Evolutionary conservation across 2,329 filamentous ascomycete genomes (phyloP), one percentile per base, ranked within the genome.

Genomic region (Xylaria sp.): DNA sequence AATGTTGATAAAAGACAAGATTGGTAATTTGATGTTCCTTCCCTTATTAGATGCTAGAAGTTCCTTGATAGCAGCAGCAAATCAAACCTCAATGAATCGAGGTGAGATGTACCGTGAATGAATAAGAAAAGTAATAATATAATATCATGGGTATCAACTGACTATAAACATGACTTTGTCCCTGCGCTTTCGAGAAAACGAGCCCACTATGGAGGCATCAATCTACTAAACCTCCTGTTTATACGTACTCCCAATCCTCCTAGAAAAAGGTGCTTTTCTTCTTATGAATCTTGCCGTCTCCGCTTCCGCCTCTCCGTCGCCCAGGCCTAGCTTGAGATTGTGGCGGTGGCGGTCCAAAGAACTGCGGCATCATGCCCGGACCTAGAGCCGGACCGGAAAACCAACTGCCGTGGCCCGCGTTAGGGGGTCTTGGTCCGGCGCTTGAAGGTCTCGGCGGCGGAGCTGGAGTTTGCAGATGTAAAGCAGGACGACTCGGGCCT

Each of bases 221-320:
- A 49, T 61, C 58, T 20, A 23, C 40, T 11, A 40, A n/a, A 11
- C 6, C 44, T 36, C 3, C 26, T 56, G 5, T 44, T 42, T 28
- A 56, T 26, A 54, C 4, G 48, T 31, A 26, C 10, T 15, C 26
- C 20, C 38, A 10, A 3, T 49, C 31, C 59, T 62, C 68, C 70
- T 65, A 84, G 67, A 85, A 84, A 71, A 84, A 81, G 63, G 83
- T 86, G 65, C 82, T 80, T 79, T 85, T 86, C 79, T 85, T 86
- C 65, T 81, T 79, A 59, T 81, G 72, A 77, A 83, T 81, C 74
- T 81, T 82, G 66, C 80, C 82, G 20, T 76, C 75, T 17, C 72
- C 74, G 48, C 80, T 67, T 65, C 76, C 65, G 70, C 76, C 66
- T 71, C 81, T 76, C 70, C 74, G 74, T 48, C 74, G 70, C 65